Evolutionary conservation across 805 yeast species (phyloP), one percentile per base, ranked within the genome.

Genomic region (Hanseniaspora nectarophila): DNA sequence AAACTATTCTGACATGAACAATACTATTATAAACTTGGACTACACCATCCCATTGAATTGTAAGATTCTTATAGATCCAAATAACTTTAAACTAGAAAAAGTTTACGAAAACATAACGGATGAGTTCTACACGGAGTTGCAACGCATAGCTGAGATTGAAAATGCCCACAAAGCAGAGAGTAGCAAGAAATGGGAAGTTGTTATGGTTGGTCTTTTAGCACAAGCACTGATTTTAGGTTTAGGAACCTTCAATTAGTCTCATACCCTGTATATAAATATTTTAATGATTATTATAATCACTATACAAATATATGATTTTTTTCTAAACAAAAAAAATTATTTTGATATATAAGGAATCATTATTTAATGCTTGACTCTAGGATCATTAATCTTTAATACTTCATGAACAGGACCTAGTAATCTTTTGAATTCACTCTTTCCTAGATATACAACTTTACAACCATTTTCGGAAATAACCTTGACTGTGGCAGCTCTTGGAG

Each of bases 401-500:
- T 85, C 95, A 21, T 88, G 95, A 2, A 88, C 95, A 33, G 95
- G 95, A 2, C 98, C 98, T 56, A 92, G 74, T 59, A 92, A 74
- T 67, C 97, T 80, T 68, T 87, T 89, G 72, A 92, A 92, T 0
- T 96, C 97, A 56, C 83, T 77, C 70, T 90, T 87, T 56, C 86
- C 95, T 60, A 92, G 74, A 3, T 92, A 82, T n/a, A 94, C 97
- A 37, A 89, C 95, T 61, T 85, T 85, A 28, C 92, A 80, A 39
- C 73, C 73, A 47, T 82, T 76, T 42, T 49, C 53, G 12, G 53
- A 49, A 16, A 74, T 70, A 1, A 96, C 95, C 48, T 74, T 78
- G 35, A 92, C 92, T 5, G 95, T 83, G 31, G 98, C 98, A 64
- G 85, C 92, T 68, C 98, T 80, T 56, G 97, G 97, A 54, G 80